Conservation (phyloP, 2,329 filamentous ascomycete species). For the Fusarium cicatricum region DNA sequence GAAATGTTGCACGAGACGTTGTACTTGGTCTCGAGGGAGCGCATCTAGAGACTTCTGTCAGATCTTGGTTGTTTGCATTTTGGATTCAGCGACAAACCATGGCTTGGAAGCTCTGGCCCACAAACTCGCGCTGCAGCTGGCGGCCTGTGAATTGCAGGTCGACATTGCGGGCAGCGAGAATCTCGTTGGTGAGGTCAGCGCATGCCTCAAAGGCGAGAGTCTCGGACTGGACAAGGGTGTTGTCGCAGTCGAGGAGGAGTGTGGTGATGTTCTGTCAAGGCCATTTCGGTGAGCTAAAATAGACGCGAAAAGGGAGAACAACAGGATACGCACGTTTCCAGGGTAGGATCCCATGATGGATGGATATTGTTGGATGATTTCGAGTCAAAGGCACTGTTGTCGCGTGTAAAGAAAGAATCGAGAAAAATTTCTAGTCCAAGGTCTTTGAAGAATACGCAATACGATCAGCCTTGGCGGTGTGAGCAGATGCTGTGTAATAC, state of each 20-base stretch:
- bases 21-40: background rate
- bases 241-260: slow-evolving; percentile 1
- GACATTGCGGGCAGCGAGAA: background rate
- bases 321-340: background rate
- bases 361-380: background rate
- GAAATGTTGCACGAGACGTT: background rate
- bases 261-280: background rate
- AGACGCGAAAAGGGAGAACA: background rate
- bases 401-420: background rate
- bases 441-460: background rate
- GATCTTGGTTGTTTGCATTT: background rate
- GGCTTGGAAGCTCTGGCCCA: background rate
- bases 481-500: too few species aligned
- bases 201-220: background rate
- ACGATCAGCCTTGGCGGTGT: background rate
- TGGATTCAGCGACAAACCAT: background rate
- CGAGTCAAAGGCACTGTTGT: background rate
- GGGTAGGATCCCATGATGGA: background rate
- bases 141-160: background rate
- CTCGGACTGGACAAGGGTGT: slow-evolving; percentile 2
- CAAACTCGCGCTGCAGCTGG: slow-evolving; percentile 1
- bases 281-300: background rate
- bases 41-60: background rate
- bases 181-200: slow-evolving; percentile 1
- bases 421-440: too few species aligned